Conservation (phyloP, 495 filamentous ascomycete species). For the Penicillium odoratum region DNA sequence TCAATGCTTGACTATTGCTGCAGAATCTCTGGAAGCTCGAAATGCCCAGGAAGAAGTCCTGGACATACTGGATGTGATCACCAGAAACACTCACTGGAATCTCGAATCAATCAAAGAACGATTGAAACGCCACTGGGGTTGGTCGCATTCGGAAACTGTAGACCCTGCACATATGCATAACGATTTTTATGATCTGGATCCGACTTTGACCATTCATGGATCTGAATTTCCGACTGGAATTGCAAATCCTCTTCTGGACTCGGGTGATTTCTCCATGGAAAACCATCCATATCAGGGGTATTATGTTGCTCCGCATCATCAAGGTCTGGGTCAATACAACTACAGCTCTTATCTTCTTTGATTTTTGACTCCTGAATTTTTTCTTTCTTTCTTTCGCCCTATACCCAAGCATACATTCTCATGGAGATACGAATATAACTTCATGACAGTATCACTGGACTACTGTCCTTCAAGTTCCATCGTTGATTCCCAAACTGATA, state of each 20-base stretch:
- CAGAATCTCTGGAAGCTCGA: constrained; percentile 66
- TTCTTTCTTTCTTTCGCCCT: background rate
- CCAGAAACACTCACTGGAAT: constrained; percentile 76
- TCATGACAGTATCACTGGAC: background rate
- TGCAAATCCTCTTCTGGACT: constrained; percentile 63
- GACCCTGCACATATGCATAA: constrained; percentile 27
- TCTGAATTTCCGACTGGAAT: constrained; percentile 46
- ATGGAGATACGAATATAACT: background rate
- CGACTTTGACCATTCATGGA: constrained; percentile 22
- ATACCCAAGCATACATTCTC: constrained; percentile 2
- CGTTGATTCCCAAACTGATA: background rate
- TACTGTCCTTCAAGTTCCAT: background rate
- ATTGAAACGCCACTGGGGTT: constrained; percentile 76
- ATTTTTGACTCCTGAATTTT: background rate
- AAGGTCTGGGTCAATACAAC: constrained; percentile 23
- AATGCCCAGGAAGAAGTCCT: constrained; percentile 82
- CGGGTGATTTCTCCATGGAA: constrained; percentile 69
- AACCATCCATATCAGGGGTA: constrained; percentile 74
- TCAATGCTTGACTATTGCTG: constrained; percentile 75
- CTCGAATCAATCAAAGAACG: constrained; percentile 65
- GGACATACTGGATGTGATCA: constrained; percentile 71
- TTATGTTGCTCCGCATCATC: constrained; percentile 51
- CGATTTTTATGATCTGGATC: constrained; percentile 23
- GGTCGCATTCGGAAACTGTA: constrained; percentile 46
- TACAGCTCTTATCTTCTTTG: constrained; percentile 26